A percentile compares a stretch with the other conserved stretches of the same genome.
Evolutionary conservation across 2,329 filamentous ascomycete genomes (phyloP).

Genomic region (Cordyceps militaris): DNA sequence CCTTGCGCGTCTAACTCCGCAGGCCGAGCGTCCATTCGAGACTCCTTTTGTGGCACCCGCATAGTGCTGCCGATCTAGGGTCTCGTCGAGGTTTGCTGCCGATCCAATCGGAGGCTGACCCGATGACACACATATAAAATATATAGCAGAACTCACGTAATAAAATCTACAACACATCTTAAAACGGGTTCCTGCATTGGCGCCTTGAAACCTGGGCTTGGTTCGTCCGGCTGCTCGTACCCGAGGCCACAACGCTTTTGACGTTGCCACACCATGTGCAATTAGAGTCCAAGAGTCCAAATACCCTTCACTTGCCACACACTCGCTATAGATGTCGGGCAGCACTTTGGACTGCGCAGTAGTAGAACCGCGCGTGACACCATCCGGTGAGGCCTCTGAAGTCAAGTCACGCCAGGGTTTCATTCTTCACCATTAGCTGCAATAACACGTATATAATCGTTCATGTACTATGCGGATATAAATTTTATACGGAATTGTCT

Average conservation of each 20-base stretch:
- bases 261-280: neutral
- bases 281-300: too few relatives aligned
- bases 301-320: too few relatives aligned
- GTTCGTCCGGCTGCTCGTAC: too few relatives aligned
- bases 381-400: too few relatives aligned
- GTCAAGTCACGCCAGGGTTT: neutral
- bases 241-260: too few relatives aligned
- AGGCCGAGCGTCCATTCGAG: conserved; percentile 48
- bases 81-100: too few relatives aligned
- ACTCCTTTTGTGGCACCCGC: conserved; percentile 10
- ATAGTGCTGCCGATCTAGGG: neutral
- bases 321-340: too few relatives aligned
- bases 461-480: neutral
- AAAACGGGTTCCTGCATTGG: too few relatives aligned
- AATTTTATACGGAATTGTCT: neutral
- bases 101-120: too few relatives aligned
- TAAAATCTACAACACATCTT: neutral
- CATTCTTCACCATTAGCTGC: neutral
- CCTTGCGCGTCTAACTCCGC: conserved; percentile 67
- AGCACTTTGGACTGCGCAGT: too few relatives aligned
- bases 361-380: too few relatives aligned
- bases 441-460: neutral
- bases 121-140: neutral
- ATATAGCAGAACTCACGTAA: neutral
- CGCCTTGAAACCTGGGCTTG: too few relatives aligned